These are phyloP conservation scores for Exophiala oligosperma DNA, from an alignment of 2,329 filamentous ascomycete genomes.

Conservation along the genomic window DNA sequence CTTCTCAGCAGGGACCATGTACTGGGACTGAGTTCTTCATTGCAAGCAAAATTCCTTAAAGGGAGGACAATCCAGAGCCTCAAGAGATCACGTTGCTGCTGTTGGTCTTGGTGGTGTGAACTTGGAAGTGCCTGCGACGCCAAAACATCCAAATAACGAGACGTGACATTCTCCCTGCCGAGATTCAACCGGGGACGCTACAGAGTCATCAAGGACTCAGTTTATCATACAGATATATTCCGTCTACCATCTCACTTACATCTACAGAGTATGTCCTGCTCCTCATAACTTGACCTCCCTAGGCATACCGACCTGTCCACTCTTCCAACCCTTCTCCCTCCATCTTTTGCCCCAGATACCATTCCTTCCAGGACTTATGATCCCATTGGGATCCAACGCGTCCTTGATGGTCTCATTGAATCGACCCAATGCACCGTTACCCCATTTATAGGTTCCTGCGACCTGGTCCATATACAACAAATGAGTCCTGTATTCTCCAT, in stretches of 20 bases:
- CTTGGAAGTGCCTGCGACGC: not conserved
- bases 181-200: not conserved
- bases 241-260: not conserved
- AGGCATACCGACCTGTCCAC: constrained; percentile 1
- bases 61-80: too few species aligned
- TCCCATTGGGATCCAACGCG: constrained; percentile 51
- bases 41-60: too few species aligned
- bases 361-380: constrained; percentile 48
- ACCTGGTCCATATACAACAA: constrained; percentile 48
- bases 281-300: not conserved
- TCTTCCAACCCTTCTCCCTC: constrained; percentile 15
- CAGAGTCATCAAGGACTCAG: not conserved
- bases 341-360: constrained; percentile 41
- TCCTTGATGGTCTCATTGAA: constrained; percentile 51
- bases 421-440: constrained; percentile 41
- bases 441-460: constrained; percentile 46
- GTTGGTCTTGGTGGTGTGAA: too few species aligned
- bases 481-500: constrained; percentile 50
- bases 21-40: too few species aligned
- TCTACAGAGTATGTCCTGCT: not conserved
- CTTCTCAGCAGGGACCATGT: too few species aligned
- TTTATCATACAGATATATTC: constrained; percentile 2
- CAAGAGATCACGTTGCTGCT: too few species aligned
- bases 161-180: not conserved
- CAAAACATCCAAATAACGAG: not conserved